Evolutionary conservation across 176 grass and related monocot species (phyloP).

Genomic region (Phyllostachys edulis): DNA sequence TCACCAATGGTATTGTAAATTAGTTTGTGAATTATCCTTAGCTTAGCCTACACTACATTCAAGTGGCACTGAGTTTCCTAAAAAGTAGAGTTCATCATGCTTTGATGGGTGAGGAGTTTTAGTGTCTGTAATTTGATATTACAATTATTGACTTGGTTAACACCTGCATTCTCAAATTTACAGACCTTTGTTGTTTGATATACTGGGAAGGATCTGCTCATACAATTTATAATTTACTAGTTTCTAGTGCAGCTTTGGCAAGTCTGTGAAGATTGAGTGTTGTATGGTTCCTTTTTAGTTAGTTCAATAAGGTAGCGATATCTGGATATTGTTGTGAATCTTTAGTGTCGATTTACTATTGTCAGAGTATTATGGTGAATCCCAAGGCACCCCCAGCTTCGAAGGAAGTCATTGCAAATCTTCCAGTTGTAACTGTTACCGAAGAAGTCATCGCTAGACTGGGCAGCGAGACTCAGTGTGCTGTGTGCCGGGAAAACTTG

Average conservation of each 20-base stretch:
- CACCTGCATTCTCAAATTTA: constrained; percentile 4
- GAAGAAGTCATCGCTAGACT: constrained; percentile 66
- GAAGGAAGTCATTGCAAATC: constrained; percentile 89
- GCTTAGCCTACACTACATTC: neutral
- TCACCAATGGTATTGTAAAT: neutral
- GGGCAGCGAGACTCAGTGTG: constrained; percentile 78
- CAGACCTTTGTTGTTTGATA: neutral
- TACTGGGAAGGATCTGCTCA: neutral
- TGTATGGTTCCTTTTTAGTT: neutral
- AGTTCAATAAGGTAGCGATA: neutral
- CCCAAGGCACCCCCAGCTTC: constrained; percentile 76
- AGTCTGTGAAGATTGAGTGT: neutral
- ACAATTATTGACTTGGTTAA: neutral
- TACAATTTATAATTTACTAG: neutral
- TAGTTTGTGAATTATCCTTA: neutral
- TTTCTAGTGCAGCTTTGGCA: constrained; percentile 6
- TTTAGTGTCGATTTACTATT: constrained; percentile 8
- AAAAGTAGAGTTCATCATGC: neutral
- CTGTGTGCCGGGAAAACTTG: constrained; percentile 94
- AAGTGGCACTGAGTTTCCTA: constrained; percentile 12
- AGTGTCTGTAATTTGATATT: neutral
- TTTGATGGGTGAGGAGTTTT: neutral
- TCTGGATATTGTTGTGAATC: constrained; percentile 13
- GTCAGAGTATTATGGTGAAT: constrained; percentile 50
- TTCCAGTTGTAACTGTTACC: constrained; percentile 68